phyloP scores from a whole-genome alignment of 176 grass and related monocot genomes.

The Stipa capillata region DNA sequence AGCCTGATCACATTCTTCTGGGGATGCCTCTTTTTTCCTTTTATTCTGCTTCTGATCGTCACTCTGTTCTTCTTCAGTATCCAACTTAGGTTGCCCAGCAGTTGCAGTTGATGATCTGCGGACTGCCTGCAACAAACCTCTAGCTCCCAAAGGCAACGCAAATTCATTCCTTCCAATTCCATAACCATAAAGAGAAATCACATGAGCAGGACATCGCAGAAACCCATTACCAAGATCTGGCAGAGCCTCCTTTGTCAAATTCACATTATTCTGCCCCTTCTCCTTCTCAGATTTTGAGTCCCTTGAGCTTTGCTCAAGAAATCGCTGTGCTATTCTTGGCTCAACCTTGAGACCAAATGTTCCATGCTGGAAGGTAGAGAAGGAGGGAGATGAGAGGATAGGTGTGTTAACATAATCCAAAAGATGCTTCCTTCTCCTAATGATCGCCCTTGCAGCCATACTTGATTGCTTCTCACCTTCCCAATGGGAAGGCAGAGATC shows the following conservation, averaged over 20 bases:
- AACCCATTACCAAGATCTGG: constrained; percentile 33
- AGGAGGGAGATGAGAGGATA: constrained; percentile 31
- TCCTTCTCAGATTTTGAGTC: constrained; percentile 31
- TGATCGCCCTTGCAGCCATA: constrained; percentile 77
- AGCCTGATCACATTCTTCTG: constrained; percentile 96
- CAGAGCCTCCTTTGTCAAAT: constrained; percentile 23
- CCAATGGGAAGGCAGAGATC: constrained; percentile 33
- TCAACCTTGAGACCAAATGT: constrained; percentile 26
- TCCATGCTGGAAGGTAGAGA: constrained; percentile 46
- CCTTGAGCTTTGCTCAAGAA: constrained; percentile 31
- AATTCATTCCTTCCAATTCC: constrained; percentile 48
- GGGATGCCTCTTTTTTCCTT: constrained; percentile 77
- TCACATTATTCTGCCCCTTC: constrained; percentile 25
- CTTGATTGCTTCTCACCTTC: constrained; percentile 37
- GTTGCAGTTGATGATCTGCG: constrained; percentile 47
- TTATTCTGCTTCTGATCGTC: constrained; percentile 61
- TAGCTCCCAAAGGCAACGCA: constrained; percentile 45
- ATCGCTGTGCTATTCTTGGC: constrained; percentile 10
- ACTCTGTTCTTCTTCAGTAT: constrained; percentile 39
- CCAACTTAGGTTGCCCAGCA: constrained; percentile 43
- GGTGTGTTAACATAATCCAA: constrained; percentile 37
- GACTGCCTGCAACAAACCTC: constrained; percentile 51
- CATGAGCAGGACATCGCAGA: constrained; percentile 7
- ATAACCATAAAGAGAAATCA: constrained; percentile 15
- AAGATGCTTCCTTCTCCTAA: constrained; percentile 65